Base-by-base conservation (phyloP, 805 yeast species). In the Trichomonascus vanleenenianus region DNA sequence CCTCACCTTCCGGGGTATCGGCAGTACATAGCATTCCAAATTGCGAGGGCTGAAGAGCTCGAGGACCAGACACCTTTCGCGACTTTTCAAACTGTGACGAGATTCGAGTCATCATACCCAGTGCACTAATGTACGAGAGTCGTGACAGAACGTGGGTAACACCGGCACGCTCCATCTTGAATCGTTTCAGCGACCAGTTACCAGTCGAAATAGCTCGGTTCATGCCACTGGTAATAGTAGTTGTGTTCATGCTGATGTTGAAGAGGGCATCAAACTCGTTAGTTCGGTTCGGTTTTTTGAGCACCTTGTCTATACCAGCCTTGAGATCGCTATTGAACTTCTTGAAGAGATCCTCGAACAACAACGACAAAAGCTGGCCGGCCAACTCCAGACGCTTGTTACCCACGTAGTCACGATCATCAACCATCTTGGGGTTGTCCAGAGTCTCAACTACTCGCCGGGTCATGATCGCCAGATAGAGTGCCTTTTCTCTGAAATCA, bases 1-100 rank as follows among this genome's bases (percentile, higher is more conserved):
- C 98, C 67, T 93, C 98, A 74, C 98, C 98, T 75, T 93, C 98
- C 1, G 98, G 98, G 0, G 98, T 93, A 75, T 93, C 98, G 0
- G 97, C 85, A 5, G 97, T 87, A 73, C 98, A 93, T 49, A 93
- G 73, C 97, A 93, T 93, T 62, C 98, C 98, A 65, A 93, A 93
- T 69, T 93, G 98, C 1, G 98, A 93, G 9, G 98, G 98, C 66
- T 93, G 98, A 54, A 93, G 74, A 12, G 98, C 97, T 75, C 98
- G 84, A 42, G 98, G 98, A 38, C 98, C 98, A 1, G 96, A 85
- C 36, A 93, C 98, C 65, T 93, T 93, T 68, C 98, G 76, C 2
- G 97, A 88, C 64, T 93, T 93, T 64, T 93, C 98, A 60, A 93
- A 93, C 66, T 93, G 98, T n/a, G 97, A 91, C 5, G 97, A 86